Evolutionary conservation across 2,329 filamentous ascomycete genomes (phyloP).

Genomic region (Sporothrix dimorphospora): DNA sequence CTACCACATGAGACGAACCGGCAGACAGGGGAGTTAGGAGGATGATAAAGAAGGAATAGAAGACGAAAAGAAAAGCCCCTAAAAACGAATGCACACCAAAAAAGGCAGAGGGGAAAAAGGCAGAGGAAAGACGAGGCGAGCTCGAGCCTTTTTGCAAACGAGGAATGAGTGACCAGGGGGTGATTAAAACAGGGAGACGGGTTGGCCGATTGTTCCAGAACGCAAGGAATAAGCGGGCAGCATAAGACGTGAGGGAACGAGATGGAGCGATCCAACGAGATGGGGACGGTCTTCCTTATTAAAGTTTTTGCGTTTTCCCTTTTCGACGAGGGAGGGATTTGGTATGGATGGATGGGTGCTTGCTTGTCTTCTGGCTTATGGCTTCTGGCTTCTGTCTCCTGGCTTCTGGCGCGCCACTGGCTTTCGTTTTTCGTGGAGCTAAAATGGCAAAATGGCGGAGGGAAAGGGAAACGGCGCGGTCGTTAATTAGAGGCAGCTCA

Average conservation of each 20-base stretch:
- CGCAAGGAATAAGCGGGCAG: conserved; percentile 4
- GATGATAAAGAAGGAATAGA: not conserved
- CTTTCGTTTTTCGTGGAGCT: conserved; percentile 6
- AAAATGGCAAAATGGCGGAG: conserved; percentile 5
- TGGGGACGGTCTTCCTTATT: conserved; percentile 10
- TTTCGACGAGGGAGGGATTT: not conserved
- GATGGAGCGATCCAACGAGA: conserved; percentile 7
- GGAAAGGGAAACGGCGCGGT: not conserved
- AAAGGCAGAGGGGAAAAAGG: conserved; percentile 4
- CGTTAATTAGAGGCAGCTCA: conserved; percentile 21
- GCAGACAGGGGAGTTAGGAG: conserved; percentile 1
- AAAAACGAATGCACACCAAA: not conserved
- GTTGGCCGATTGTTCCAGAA: conserved; percentile 26
- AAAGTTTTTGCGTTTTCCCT: not conserved
- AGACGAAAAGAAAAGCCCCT: not conserved
- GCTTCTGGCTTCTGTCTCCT: too few species aligned
- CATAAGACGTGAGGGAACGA: not conserved
- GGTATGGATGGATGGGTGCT: not conserved
- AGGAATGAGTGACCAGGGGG: not conserved
- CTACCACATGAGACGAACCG: conserved; percentile 24
- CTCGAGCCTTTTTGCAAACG: conserved; percentile 20
- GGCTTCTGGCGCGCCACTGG: not conserved
- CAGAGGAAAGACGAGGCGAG: not conserved
- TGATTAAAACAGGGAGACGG: conserved; percentile 23
- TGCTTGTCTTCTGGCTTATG: not conserved